Evolutionary conservation across 2,329 filamentous ascomycete genomes (phyloP), one percentile per base, ranked within the genome.

Genomic region (Aspergillus clavatus): DNA sequence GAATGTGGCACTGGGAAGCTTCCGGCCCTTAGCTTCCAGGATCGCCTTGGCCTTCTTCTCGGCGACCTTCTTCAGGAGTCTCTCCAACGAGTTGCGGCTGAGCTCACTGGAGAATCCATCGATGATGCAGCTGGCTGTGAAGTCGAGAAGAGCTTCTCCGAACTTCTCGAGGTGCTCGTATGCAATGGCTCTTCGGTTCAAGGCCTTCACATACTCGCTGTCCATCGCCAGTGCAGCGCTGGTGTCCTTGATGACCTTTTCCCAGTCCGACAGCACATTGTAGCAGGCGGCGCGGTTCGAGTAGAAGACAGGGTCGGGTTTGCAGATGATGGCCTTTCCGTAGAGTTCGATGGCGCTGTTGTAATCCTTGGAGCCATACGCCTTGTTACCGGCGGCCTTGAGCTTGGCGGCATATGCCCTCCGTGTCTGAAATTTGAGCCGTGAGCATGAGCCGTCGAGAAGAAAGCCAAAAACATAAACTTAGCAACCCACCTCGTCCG

Each of bases 101-200:
- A 80, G 77, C 61, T 95, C 87, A 69, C 93, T 97, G 72, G 87
- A 86, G 79, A 98, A 98, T 52, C 87, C 87, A 67, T 98, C 93
- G 67, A 98, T 95, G 69, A 98, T 98, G 75, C 93, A 98, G 73
- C 91, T 96, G 47, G 93, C 93, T 7, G 93, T 98, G 74, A 95
- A 97, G 73, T 98, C 93, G 53, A 98, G 81, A 7, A 98, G 83
- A 37, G 93, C 91, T 66, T 97, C 91, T 68, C 89, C 93, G 75
- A 86, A 95, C 71, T 85, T 86, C 60, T 84, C 84, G 36, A 93
- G 81, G 68, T 96, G 87, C 73, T 98, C 93, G 71, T 97, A 98
- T 46, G 93, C 93, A 65, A 94, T 94, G 45, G 93, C 93, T 60
- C 93, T 83, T 63, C 93, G 86, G 79, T 98, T 98, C 59, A 98